Evolutionary conservation across 2,329 filamentous ascomycete species (phyloP).

Genomic region (Teratosphaeria pseudoeucalypti): DNA sequence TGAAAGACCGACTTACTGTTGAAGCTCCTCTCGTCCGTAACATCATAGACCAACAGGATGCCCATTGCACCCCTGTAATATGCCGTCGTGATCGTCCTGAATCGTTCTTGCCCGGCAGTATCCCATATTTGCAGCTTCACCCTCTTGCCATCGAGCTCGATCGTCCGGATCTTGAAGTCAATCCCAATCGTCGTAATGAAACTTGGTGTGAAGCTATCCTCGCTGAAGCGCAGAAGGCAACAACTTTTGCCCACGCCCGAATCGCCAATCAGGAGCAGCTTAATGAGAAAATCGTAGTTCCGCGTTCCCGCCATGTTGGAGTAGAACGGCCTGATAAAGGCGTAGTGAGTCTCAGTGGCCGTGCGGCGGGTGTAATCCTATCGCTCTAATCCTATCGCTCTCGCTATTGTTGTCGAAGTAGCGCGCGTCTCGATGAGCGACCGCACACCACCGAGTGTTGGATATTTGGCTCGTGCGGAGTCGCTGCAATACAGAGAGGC

Average conservation of each 20-base stretch:
- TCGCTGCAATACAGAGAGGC: background rate
- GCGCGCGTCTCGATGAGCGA: background rate
- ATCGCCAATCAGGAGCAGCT: constrained; percentile 91
- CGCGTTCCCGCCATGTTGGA: constrained; percentile 79
- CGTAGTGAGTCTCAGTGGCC: background rate
- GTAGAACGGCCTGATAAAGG: background rate
- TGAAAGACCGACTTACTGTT: constrained; percentile 58
- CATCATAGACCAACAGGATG: constrained; percentile 94
- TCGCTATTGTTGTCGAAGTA: background rate
- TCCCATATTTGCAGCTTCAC: constrained; percentile 99
- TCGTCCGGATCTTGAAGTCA: constrained; percentile 99
- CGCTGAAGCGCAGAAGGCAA: constrained; percentile 91
- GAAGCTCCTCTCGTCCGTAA: constrained; percentile 91
- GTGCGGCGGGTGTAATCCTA: background rate
- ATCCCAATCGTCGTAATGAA: constrained; percentile 99
- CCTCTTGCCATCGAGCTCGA: constrained; percentile 96
- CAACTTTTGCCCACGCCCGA: constrained; percentile 95
- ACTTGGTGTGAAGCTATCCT: constrained; percentile 93
- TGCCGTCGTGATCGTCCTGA: constrained; percentile 96
- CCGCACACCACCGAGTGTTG: background rate
- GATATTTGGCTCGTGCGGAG: background rate
- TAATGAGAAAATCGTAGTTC: constrained; percentile 99
- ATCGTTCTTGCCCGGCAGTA: constrained; percentile 94
- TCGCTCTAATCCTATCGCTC: background rate
- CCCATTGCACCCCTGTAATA: constrained; percentile 99